Base-by-base conservation (phyloP, 768 basidiomycete genomes). In the Lactarius vividus region DNA sequence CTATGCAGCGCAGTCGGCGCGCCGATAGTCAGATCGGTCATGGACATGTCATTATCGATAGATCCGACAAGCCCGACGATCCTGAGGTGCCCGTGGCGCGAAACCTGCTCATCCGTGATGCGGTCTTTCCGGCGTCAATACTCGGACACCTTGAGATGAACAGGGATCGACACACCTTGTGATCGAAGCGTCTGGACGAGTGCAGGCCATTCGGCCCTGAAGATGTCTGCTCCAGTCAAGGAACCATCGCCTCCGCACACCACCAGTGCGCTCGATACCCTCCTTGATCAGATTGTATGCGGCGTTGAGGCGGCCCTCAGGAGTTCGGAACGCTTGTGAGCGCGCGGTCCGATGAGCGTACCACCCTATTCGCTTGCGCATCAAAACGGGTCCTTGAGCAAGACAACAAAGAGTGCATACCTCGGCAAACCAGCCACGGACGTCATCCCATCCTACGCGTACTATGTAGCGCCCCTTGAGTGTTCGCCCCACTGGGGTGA, bases 41-140 rank as follows among this genome's bases (percentile, higher is more conserved):
- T 83, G 18, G 92, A 91, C 96, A 99, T 98, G 75, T 98, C 97
- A 73, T 99, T 99, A 78, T 99, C 97, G 74, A 99, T 98, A 4
- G 94, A 96, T 40, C 97, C 97, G 66, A 98, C 97, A 49, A 99
- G 86, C n/a, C 97, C 97, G 68, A 96, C 96, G 71, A 99, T 97
- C 76, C 86, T 91, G 69, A 99, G 88, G 72, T 98, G 92, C 28
- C 86, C 81, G 72, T 95, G 89, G 16, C 79, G 78, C n/a, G 81
- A 74, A 39, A 83, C 82, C 72, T 97, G 91, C 40, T 85, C 86
- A 31, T 85, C 81, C 1, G 88, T 86, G 74, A 99, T 97, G 70
- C 83, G 81, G 57, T 83, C 90, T 92, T 71, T 33, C 28, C 11
- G 37, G 44, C 3, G 39, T 37, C 23, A 49, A 58, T 18, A 9